Conservation (phyloP, 257 asterid genomes). For the Rauvolfia tetraphylla region DNA sequence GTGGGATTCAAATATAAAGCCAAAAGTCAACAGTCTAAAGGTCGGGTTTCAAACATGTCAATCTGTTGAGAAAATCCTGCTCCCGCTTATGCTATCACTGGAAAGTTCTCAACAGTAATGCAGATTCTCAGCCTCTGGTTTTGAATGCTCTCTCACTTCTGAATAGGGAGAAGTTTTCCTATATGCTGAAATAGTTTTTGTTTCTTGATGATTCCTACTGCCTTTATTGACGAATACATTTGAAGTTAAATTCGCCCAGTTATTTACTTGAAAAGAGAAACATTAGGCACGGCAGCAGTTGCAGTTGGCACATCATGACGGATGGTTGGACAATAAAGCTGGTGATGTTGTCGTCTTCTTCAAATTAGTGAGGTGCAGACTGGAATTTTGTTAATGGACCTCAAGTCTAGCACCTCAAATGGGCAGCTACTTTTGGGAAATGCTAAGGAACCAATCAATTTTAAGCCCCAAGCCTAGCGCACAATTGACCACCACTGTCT, state of each 20-base stretch:
- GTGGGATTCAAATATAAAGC: too few species aligned
- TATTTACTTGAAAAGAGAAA: neutral
- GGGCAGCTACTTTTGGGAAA: neutral
- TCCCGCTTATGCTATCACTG: too few species aligned
- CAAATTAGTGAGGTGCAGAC: neutral
- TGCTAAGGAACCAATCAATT: conserved; percentile 16
- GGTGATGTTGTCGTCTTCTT: neutral
- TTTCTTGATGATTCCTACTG: neutral
- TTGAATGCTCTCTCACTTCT: too few species aligned
- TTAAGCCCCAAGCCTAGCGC: neutral
- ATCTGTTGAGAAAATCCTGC: too few species aligned
- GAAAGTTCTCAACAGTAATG: too few species aligned
- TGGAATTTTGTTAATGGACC: neutral
- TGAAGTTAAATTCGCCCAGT: neutral
- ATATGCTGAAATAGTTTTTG: neutral
- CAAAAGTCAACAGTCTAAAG: too few species aligned
- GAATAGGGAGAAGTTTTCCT: too few species aligned
- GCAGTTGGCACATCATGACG: neutral
- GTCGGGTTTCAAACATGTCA: too few species aligned
- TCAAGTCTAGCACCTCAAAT: conserved; percentile 9
- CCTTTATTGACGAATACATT: neutral
- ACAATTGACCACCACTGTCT: neutral
- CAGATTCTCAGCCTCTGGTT: too few species aligned
- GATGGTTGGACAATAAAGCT: neutral
- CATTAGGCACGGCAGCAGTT: neutral